Base-by-base conservation (phyloP, 202 grass and related monocot genomes). In the Panicum hallii region DNA sequence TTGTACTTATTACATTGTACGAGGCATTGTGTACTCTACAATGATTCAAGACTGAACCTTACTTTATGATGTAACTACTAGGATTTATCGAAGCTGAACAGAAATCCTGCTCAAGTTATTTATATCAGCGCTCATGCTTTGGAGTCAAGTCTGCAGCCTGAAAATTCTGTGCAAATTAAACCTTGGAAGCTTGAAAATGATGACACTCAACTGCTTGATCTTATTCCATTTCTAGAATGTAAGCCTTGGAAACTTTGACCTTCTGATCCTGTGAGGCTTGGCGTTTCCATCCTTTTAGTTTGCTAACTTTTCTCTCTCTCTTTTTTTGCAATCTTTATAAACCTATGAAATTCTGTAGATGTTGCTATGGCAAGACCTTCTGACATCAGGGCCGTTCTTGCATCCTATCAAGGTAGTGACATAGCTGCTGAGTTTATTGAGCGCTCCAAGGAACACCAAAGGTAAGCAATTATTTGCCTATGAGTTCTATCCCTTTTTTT, bases 161-260 rank as follows among this genome's bases (percentile, higher is more conserved):
- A 91, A 78, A 99, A 99, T 79, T 89, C 74, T 80, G 88, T 99
- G 48, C 63, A 68, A 41, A 80, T 99, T 69, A 96, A 94, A 77
- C 93, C 96, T 62, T 99, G 93, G 91, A 96, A 90, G 82, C 89
- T 99, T 89, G 96, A 96, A 91, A 88, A 88, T 68, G 85, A 92
- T 32, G 96, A 99, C 57, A 99, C 96, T 50, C 91, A 89, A 70
- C 90, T 96, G 60, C 86, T 99, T 45, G 96, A 99, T 96, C 90
- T 96, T 83, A 90, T 99, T 95, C 96, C 93, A 40, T 99, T 99
- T 91, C 96, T 99, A 42, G 96, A 99, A 92, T 99, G 93, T 96
- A 91, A 90, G 85, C 13, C 17, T 14, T 70, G 16, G 12, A 34
- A 75, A 80, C 23, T 69, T 13, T 69, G 8, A 63, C 11, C 45